Conservation (phyloP, 202 grass and related monocot species). For the Alloteropsis angusta region DNA sequence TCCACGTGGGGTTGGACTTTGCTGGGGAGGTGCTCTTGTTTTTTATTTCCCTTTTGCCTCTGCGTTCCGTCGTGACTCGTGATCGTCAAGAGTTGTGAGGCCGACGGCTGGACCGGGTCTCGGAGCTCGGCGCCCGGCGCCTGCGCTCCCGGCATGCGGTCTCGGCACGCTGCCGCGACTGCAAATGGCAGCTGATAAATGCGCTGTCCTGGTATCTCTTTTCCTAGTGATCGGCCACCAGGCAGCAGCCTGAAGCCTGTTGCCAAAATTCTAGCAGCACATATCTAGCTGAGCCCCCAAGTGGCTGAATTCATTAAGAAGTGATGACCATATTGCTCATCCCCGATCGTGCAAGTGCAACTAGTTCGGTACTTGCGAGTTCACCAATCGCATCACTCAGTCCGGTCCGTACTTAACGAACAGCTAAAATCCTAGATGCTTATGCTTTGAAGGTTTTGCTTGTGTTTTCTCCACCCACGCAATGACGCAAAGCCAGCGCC, state of each 20-base stretch:
- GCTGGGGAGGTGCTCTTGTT: not conserved
- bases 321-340: not conserved
- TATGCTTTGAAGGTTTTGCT: not conserved
- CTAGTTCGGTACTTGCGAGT: not conserved
- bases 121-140: not conserved
- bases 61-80: not conserved
- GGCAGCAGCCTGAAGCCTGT: not conserved
- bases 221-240: not conserved
- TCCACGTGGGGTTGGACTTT: not conserved
- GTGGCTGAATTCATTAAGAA: not conserved
- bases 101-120: conserved; percentile 10
- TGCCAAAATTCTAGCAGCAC: not conserved
- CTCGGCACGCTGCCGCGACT: conserved; percentile 12
- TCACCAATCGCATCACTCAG: not conserved
- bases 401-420: not conserved
- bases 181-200: not conserved
- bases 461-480: not conserved
- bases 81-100: not conserved
- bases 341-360: not conserved
- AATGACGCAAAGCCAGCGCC: not conserved
- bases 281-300: not conserved
- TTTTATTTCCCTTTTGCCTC: not conserved
- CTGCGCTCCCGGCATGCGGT: not conserved
- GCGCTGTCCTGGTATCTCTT: not conserved
- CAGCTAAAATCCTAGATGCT: too few species aligned